A percentile compares a stretch with the other conserved stretches of the same genome.
These are phyloP conservation scores for Tolypocladium capitatum DNA, from an alignment of 2,329 filamentous ascomycete species.

Conservation along the genomic window DNA sequence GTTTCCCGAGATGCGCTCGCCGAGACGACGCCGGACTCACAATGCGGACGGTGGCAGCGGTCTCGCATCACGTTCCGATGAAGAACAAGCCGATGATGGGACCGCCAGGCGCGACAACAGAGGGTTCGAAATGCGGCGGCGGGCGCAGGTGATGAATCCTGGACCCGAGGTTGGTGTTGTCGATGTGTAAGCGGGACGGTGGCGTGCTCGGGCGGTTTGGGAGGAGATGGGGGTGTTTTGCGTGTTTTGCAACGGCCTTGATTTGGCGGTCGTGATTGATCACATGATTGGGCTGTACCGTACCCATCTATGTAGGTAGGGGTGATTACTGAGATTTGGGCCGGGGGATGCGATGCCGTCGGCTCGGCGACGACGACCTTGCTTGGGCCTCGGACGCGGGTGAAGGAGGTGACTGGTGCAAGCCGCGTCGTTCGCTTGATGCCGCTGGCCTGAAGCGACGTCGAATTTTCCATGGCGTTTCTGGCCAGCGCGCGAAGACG, in stretches of 20 bases:
- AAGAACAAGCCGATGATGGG: not conserved
- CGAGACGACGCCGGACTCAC: not conserved
- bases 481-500: not conserved
- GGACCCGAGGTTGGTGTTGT: not conserved
- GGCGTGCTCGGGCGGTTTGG: not conserved
- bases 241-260: conserved; percentile 5
- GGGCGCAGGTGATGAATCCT: not conserved
- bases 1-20: not conserved
- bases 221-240: conserved; percentile 3
- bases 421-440: not conserved
- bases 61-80: not conserved
- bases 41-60: not conserved
- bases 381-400: not conserved
- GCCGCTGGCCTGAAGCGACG: not conserved
- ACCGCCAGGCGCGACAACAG: not conserved
- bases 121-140: not conserved
- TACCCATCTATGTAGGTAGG: not conserved
- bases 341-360: not conserved
- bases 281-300: conserved; percentile 8
- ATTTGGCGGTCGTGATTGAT: conserved; percentile 6
- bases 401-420: not conserved
- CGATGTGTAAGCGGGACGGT: not conserved
- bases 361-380: not conserved
- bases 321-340: not conserved
- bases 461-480: not conserved